Percentiles rank a stretch among this genome's conserved stretches.
These are phyloP conservation scores for Chlorella sp. DNA, from an alignment of 139 green algal species.

Conservation along the genomic window DNA sequence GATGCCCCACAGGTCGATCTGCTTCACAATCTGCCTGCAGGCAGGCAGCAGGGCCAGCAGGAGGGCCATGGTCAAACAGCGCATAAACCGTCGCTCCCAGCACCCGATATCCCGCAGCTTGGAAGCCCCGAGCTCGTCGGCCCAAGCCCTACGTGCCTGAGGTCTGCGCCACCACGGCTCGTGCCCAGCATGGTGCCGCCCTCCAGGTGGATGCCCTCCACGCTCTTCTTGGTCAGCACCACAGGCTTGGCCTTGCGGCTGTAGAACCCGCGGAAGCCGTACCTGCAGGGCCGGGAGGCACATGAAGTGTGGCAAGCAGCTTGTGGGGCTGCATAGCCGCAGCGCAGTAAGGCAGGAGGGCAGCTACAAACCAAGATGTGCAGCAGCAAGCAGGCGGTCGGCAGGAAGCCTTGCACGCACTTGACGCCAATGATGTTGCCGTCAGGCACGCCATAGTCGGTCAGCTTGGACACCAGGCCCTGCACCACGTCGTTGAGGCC, in stretches of 20 bases:
- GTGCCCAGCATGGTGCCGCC: slow-evolving; percentile 98
- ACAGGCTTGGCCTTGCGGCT: slow-evolving; percentile 78
- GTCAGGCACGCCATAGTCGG: slow-evolving; percentile 91
- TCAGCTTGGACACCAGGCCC: slow-evolving; percentile 89
- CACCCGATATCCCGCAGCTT: background rate
- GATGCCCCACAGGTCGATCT: slow-evolving; percentile 94
- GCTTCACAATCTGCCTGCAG: slow-evolving; percentile 94
- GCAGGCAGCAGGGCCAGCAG: too few relatives aligned
- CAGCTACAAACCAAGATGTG: background rate
- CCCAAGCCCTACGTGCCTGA: slow-evolving; percentile 50
- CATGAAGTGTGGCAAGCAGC: background rate
- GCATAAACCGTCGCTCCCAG: too few relatives aligned
- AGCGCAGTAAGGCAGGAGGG: background rate
- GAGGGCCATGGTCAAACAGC: too few relatives aligned
- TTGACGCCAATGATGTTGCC: slow-evolving; percentile 93
- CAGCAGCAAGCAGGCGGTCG: background rate
- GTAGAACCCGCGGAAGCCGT: slow-evolving; percentile 92
- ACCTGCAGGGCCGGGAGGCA: slow-evolving; percentile 44
- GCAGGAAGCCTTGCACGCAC: slow-evolving; percentile 38
- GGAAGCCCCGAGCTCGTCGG: background rate
- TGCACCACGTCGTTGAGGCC: slow-evolving; percentile 98
- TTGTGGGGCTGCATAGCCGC: background rate
- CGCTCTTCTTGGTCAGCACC: slow-evolving; percentile 80
- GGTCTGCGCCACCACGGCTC: slow-evolving; percentile 91
- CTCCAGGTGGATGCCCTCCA: slow-evolving; percentile 96